Evolutionary conservation across 768 basidiomycete species (phyloP).

Genomic region (Pleurotus tuber-regium): DNA sequence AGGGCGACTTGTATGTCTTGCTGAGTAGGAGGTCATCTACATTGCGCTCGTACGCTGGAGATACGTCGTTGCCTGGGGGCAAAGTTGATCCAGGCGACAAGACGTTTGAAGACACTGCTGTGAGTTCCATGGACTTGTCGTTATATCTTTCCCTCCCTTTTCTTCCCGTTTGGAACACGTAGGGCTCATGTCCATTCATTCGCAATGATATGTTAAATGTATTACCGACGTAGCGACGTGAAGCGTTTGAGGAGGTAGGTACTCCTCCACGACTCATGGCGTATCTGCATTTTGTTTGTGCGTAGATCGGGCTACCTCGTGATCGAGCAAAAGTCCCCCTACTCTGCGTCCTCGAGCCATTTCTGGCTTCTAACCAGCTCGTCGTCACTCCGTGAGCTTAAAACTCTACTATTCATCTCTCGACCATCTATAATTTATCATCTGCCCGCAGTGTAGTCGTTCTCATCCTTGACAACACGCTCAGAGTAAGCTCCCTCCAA

Average conservation of each 20-base stretch:
- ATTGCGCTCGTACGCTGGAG: constrained; percentile 77
- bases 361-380: constrained; percentile 65
- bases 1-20: constrained; percentile 82
- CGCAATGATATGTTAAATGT: constrained; percentile 1
- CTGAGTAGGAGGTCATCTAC: constrained; percentile 75
- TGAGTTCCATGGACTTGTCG: constrained; percentile 32
- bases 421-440: background rate
- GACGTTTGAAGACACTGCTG: constrained; percentile 78
- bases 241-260: constrained; percentile 86
- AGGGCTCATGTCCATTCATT: background rate
- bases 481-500: constrained; percentile 45
- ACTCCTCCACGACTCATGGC: background rate
- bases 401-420: background rate
- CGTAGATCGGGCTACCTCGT: constrained; percentile 77
- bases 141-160: background rate
- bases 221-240: constrained; percentile 55
- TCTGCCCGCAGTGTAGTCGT: constrained; percentile 66
- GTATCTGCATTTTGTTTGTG: background rate
- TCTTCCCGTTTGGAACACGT: background rate
- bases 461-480: constrained; percentile 73
- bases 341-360: constrained; percentile 77
- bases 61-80: constrained; percentile 87
- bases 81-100: constrained; percentile 69
- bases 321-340: constrained; percentile 70
- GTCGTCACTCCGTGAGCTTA: constrained; percentile 81